Evolutionary conservation across 1,284 basidiomycete species (phyloP).

Genomic region (Leccinum discolor): DNA sequence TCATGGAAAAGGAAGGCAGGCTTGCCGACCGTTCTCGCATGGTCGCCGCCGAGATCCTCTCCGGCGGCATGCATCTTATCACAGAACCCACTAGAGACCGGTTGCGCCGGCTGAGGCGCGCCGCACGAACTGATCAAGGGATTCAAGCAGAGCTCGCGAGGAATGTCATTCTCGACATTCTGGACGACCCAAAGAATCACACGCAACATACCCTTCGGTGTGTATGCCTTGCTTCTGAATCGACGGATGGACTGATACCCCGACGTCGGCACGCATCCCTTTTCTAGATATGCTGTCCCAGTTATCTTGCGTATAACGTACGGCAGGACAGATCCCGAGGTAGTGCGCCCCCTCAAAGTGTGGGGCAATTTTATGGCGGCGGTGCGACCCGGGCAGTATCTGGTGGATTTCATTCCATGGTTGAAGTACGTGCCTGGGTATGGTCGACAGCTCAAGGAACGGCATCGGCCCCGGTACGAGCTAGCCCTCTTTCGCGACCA

Average conservation of each 20-base stretch:
- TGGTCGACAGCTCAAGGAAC: conserved; percentile 20
- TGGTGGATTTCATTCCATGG: conserved; percentile 58
- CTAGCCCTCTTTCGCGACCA: conserved; percentile 28
- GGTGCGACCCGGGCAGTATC: conserved; percentile 54
- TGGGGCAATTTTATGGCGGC: conserved; percentile 47
- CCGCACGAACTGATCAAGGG: conserved; percentile 32
- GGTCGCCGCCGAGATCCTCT: conserved; percentile 29
- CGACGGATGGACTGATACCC: not conserved
- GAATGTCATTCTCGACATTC: conserved; percentile 37
- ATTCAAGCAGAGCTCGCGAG: conserved; percentile 35
- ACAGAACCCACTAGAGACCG: conserved; percentile 19
- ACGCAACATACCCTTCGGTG: conserved; percentile 33
- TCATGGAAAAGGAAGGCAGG: conserved; percentile 35
- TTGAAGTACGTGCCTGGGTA: conserved; percentile 38
- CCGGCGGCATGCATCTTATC: conserved; percentile 23
- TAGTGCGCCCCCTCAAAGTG: conserved; percentile 51
- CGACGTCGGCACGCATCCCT: not conserved
- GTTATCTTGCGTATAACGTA: conserved; percentile 68
- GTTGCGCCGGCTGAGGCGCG: conserved; percentile 29
- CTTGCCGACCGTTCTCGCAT: conserved; percentile 30
- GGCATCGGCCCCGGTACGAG: conserved; percentile 49
- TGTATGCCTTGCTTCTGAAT: not conserved
- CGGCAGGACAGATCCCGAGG: conserved; percentile 60
- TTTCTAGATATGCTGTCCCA: conserved; percentile 55
- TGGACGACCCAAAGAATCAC: conserved; percentile 35